Percentiles rank a stretch among this genome's conserved stretches.
Conservation (phyloP, 345 rosid genomes). For the Litchi chinensis region DNA sequence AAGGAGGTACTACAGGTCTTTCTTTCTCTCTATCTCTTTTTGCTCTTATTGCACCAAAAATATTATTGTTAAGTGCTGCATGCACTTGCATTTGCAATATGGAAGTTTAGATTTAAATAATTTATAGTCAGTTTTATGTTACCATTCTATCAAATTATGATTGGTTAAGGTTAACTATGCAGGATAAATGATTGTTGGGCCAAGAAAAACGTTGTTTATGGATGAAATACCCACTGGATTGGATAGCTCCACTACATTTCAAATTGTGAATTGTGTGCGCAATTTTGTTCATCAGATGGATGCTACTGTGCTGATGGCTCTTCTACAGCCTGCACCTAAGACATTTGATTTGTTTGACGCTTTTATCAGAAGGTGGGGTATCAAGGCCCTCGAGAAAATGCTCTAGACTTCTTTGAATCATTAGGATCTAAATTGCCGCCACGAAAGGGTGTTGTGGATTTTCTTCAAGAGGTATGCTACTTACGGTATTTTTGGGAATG, state of each 20-base stretch:
- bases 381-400: slow-evolving; percentile 80
- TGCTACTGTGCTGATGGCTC: slow-evolving; percentile 85
- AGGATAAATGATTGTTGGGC: slow-evolving; percentile 98
- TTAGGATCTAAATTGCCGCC: slow-evolving; percentile 78
- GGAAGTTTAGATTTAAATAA: background rate
- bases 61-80: background rate
- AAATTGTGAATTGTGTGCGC: slow-evolving; percentile 75
- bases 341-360: slow-evolving; percentile 86
- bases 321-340: slow-evolving; percentile 98
- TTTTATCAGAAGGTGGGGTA: slow-evolving; percentile 92
- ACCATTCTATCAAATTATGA: background rate
- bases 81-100: background rate
- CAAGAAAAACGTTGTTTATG: slow-evolving; percentile 88
- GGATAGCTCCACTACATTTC: slow-evolving; percentile 91
- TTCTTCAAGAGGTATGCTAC: slow-evolving; percentile 83
- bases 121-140: background rate
- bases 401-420: slow-evolving; percentile 77
- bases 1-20: slow-evolving; percentile 90
- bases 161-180: slow-evolving; percentile 22
- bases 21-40: slow-evolving; percentile 21
- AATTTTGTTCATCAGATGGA: slow-evolving; percentile 92
- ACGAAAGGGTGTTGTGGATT: slow-evolving; percentile 89
- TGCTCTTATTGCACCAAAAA: background rate
- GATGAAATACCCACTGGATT: slow-evolving; percentile 98
- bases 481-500: slow-evolving; percentile 8